Conservation (phyloP, 495 filamentous ascomycete species). For the Immersiella caudata region DNA sequence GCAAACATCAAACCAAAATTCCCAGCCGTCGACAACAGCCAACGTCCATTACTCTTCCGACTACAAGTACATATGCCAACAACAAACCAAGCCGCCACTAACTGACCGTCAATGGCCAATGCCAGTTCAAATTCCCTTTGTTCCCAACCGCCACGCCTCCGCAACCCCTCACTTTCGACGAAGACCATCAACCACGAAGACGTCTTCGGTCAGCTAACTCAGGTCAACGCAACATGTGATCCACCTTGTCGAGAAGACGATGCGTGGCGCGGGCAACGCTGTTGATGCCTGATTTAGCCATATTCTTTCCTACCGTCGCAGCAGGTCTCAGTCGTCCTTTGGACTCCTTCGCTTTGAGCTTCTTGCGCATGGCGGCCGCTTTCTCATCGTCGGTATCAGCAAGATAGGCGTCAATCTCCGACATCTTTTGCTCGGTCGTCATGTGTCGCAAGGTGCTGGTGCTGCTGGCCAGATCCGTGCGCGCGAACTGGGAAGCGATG, state of each 20-base stretch:
- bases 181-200: background rate
- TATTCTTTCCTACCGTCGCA: background rate
- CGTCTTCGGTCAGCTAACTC: too few relatives aligned
- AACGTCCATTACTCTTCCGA: too few relatives aligned
- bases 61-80: background rate
- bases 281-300: background rate
- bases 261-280: background rate
- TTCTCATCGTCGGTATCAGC: background rate
- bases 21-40: too few relatives aligned
- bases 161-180: background rate
- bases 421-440: background rate
- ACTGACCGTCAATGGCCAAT: background rate
- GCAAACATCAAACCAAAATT: background rate
- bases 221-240: background rate
- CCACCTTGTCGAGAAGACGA: background rate
- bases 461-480: background rate
- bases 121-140: background rate
- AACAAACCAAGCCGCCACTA: background rate
- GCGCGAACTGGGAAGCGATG: background rate
- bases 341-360: background rate
- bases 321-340: background rate
- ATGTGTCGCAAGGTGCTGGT: background rate
- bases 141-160: background rate
- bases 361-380: background rate
- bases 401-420: background rate